Percentiles rank a stretch among this genome's conserved stretches.
phyloP scores from a whole-genome alignment of 441 rosid genomes.

The Daphne laureola region DNA sequence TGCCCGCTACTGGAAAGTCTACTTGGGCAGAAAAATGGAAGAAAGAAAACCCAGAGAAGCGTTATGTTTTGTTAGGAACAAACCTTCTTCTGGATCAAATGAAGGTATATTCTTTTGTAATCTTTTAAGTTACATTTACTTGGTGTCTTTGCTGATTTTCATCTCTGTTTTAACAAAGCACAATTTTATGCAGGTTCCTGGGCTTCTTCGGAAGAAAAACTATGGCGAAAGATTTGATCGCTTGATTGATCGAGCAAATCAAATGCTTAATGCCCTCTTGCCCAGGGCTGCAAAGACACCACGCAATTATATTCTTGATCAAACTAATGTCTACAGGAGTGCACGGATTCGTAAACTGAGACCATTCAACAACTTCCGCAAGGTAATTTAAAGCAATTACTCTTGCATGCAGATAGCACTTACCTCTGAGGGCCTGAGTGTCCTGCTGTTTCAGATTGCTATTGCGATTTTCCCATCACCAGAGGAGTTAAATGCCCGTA shows the following conservation, averaged over 20 bases:
- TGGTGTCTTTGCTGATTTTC: too few relatives aligned
- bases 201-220: slow-evolving; percentile 18
- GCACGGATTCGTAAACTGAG: slow-evolving; percentile 25
- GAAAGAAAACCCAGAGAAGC: slow-evolving; percentile 29
- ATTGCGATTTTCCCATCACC: slow-evolving; percentile 27
- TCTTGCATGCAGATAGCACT: neutral
- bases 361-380: slow-evolving; percentile 19
- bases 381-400: slow-evolving; percentile 15
- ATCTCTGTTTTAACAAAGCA: neutral
- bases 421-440: neutral
- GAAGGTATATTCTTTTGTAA: slow-evolving; percentile 19
- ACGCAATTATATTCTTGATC: slow-evolving; percentile 25
- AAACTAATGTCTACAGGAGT: slow-evolving; percentile 32
- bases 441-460: slow-evolving; percentile 16
- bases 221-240: slow-evolving; percentile 23
- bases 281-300: slow-evolving; percentile 24
- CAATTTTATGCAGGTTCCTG: slow-evolving; percentile 19
- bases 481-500: slow-evolving; percentile 19
- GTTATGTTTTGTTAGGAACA: slow-evolving; percentile 27
- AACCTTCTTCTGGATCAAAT: slow-evolving; percentile 30
- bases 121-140: neutral
- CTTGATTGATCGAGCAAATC: slow-evolving; percentile 20
- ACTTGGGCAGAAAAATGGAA: slow-evolving; percentile 35
- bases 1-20: slow-evolving; percentile 33
- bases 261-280: slow-evolving; percentile 18